phyloP scores from a whole-genome alignment of 1,139 yeast species.

The Candida dubliniensis region DNA sequence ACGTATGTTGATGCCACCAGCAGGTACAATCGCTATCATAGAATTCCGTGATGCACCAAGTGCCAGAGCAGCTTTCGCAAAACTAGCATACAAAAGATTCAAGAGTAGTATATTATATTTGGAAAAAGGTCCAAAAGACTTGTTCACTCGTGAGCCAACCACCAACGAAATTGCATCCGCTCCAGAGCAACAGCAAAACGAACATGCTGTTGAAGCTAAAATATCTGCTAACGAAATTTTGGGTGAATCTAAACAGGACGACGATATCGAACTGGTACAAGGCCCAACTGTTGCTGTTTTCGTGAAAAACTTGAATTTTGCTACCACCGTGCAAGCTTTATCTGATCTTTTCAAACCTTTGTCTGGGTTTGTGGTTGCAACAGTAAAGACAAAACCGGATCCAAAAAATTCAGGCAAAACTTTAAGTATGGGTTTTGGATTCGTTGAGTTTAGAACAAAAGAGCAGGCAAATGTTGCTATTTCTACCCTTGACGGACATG shows the following conservation, averaged over 20 bases:
- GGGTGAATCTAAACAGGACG: conserved; percentile 39
- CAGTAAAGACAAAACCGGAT: conserved; percentile 86
- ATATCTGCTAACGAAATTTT: conserved; percentile 29
- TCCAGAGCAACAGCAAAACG: conserved; percentile 16
- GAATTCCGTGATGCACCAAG: conserved; percentile 82
- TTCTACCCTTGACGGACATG: conserved; percentile 69
- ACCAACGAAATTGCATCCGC: conserved; percentile 29
- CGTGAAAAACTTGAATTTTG: conserved; percentile 87
- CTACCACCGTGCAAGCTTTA: conserved; percentile 64
- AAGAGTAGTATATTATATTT: conserved; percentile 83
- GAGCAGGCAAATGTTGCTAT: conserved; percentile 81
- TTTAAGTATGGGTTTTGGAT: conserved; percentile 96
- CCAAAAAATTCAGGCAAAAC: conserved; percentile 64
- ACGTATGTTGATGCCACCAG: conserved; percentile 89
- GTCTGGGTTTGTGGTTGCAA: conserved; percentile 80
- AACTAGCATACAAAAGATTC: conserved; percentile 81
- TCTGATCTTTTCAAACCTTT: conserved; percentile 63
- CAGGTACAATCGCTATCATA: conserved; percentile 95
- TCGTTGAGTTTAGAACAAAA: conserved; percentile 80
- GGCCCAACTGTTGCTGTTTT: conserved; percentile 85
- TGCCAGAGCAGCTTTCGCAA: conserved; percentile 88
- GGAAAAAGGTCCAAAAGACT: conserved; percentile 89
- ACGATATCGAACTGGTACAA: conserved; percentile 40
- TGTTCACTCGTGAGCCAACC: conserved; percentile 64
- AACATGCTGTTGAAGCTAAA: conserved; percentile 33